Base-by-base conservation (phyloP, 2,329 filamentous ascomycete species). In the Arthrobotrys sphaeroides region DNA sequence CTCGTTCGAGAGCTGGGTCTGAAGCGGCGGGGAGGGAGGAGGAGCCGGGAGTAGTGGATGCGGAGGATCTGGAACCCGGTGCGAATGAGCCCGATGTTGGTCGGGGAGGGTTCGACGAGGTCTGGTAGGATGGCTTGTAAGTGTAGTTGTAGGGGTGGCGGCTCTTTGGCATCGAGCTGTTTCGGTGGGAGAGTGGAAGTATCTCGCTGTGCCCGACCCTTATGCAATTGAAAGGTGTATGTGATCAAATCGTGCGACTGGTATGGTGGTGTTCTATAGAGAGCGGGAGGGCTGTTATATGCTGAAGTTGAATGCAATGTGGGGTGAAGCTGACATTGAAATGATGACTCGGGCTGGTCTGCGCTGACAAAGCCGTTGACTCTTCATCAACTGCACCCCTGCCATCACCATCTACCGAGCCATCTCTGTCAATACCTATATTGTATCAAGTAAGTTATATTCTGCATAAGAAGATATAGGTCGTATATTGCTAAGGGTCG, bases 121-220 rank as follows among this genome's bases (percentile, higher is more conserved):
- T 24, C 40, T 72, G 73, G n/a, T 70, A 77, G 38, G 73, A 70
- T 13, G 73, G 73, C 49, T 77, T 77, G 73, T 77, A 77, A 36
- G 57, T 76, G 42, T 65, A 76, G 73, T 76, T 69, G 73, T 69
- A 76, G 18, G 62, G 70, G 61, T 74, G 70, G 69, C 69, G 64
- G 57, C 64, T 69, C 64, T 75, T 75, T 26, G 72, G 64, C 72
- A 69, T 75, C 24, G 42, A 65, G 67, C 31, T 33, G 33, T 13
- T 12, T 18, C 26, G 12, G 51, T 38, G 26, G 5, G n/a, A n/a
- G n/a, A n/a, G n/a, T n/a, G n/a, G n/a, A n/a, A n/a, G n/a, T n/a
- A n/a, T n/a, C n/a, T n/a, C n/a, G n/a, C n/a, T n/a, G n/a, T n/a
- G n/a, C n/a, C n/a, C n/a, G n/a, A n/a, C n/a, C n/a, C n/a, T n/a